Percentiles rank a stretch among this genome's conserved stretches.
Evolutionary conservation across 306 rosid species (phyloP).

Genomic region (Prinsepia uniflora): DNA sequence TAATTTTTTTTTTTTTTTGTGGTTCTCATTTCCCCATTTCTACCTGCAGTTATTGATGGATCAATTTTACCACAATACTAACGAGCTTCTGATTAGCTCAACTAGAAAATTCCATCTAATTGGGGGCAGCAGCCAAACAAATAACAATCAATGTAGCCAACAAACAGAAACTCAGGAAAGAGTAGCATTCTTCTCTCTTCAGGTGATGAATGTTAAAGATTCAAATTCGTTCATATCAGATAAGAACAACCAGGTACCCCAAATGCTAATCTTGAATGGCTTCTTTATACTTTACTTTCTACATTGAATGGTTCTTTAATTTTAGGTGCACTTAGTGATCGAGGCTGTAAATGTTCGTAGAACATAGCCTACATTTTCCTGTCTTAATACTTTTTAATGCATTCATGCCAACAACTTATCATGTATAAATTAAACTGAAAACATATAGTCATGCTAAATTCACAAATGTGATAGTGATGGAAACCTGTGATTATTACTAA

Average conservation of each 20-base stretch:
- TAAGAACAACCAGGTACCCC: neutral
- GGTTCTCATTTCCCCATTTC: no score
- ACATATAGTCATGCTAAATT: neutral
- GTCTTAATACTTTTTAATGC: neutral
- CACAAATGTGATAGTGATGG: neutral
- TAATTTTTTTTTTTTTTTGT: no score
- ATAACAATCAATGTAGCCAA: neutral
- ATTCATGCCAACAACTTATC: neutral
- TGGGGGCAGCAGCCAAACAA: neutral
- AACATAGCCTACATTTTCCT: no score
- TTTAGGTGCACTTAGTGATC: no score
- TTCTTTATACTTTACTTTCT: no score
- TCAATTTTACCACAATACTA: neutral
- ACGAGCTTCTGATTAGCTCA: neutral
- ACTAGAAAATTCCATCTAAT: neutral
- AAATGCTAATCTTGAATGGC: neutral
- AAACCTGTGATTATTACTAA: neutral
- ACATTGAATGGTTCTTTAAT: no score
- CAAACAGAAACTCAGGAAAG: neutral
- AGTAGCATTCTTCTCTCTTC: neutral
- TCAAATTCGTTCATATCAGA: neutral
- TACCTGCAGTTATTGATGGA: neutral
- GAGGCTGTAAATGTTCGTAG: no score
- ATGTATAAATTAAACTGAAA: neutral
- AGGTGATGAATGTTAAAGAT: neutral